A percentile compares a stretch with the other conserved stretches of the same genome.
phyloP scores from a whole-genome alignment of 2,329 filamentous ascomycete species.

The Furcasterigmium sp. region DNA sequence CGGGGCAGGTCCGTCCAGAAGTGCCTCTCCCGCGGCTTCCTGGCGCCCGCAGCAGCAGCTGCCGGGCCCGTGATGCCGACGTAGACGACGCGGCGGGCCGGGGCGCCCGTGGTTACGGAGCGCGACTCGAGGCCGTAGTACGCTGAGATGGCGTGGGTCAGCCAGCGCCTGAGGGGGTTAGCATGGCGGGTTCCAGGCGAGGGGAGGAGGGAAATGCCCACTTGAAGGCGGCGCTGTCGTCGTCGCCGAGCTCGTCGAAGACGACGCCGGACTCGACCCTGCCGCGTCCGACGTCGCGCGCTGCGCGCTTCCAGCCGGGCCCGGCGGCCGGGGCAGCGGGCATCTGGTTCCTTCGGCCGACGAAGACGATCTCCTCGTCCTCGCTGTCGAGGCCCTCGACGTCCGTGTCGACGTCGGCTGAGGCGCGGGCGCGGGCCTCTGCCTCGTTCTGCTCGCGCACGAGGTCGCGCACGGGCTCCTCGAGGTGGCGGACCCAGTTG shows the following conservation, averaged over 20 bases:
- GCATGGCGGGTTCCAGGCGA: too few relatives aligned
- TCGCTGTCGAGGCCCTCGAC: slow-evolving; percentile 38
- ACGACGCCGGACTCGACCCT: slow-evolving; percentile 62
- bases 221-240: slow-evolving; percentile 77
- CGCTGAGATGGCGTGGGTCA: slow-evolving; percentile 84
- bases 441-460: slow-evolving; percentile 46
- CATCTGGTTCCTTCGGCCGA: slow-evolving; percentile 64
- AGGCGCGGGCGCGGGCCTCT: slow-evolving; percentile 8
- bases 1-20: slow-evolving; percentile 42
- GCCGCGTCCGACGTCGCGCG: slow-evolving; percentile 51
- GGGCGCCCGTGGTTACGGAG: slow-evolving; percentile 67
- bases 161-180: slow-evolving; percentile 63
- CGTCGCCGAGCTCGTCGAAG: slow-evolving; percentile 73
- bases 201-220: slow-evolving; percentile 36
- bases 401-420: slow-evolving; percentile 36
- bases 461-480: slow-evolving; percentile 77
- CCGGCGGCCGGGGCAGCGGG: slow-evolving; percentile 24
- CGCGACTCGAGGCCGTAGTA: slow-evolving; percentile 89
- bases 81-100: slow-evolving; percentile 74
- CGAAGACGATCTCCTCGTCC: slow-evolving; percentile 90
- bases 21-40: slow-evolving; percentile 16
- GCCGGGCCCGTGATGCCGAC: slow-evolving; percentile 60
- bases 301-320: slow-evolving; percentile 39
- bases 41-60: neutral
- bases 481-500: slow-evolving; percentile 74